phyloP scores from a whole-genome alignment of 2,329 filamentous ascomycete genomes.

The Sarocladium strictum region DNA sequence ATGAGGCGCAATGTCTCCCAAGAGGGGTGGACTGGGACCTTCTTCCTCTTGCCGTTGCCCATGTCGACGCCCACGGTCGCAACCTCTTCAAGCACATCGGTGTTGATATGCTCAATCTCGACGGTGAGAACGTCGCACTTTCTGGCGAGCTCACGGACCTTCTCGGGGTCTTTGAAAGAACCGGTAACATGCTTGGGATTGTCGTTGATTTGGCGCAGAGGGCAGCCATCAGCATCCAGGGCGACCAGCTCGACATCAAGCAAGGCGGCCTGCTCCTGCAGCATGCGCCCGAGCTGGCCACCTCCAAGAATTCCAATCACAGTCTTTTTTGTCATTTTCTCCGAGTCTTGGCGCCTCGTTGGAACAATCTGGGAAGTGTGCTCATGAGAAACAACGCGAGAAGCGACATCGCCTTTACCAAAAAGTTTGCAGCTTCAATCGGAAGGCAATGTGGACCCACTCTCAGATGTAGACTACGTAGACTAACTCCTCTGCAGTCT shows the following conservation, averaged over 20 bases:
- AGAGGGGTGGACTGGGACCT: conserved; percentile 66
- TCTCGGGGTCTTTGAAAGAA: conserved; percentile 78
- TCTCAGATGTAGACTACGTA: too few species aligned
- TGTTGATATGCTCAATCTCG: conserved; percentile 93
- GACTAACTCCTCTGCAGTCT: too few species aligned
- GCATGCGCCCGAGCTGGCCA: conserved; percentile 87
- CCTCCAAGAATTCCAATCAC: conserved; percentile 49
- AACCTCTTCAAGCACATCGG: conserved; percentile 81
- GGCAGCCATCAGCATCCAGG: conserved; percentile 69
- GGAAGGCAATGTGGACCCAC: too few species aligned
- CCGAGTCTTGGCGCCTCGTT: not conserved
- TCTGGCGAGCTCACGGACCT: conserved; percentile 73
- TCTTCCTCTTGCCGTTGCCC: conserved; percentile 34
- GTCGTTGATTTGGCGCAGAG: conserved; percentile 80
- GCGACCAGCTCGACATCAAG: conserved; percentile 75
- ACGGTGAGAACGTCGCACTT: conserved; percentile 79
- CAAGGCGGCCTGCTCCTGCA: conserved; percentile 72
- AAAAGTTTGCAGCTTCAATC: not conserved
- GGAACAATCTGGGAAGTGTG: not conserved
- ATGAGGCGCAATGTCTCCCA: conserved; percentile 84
- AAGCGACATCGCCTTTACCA: not conserved
- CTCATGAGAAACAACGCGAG: not conserved
- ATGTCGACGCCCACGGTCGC: conserved; percentile 57
- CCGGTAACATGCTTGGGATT: conserved; percentile 71
- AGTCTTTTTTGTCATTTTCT: conserved; percentile 25